Evolutionary conservation across 768 basidiomycete genomes (phyloP), one percentile per base, ranked within the genome.

Genomic region (Termitomyces sp.): DNA sequence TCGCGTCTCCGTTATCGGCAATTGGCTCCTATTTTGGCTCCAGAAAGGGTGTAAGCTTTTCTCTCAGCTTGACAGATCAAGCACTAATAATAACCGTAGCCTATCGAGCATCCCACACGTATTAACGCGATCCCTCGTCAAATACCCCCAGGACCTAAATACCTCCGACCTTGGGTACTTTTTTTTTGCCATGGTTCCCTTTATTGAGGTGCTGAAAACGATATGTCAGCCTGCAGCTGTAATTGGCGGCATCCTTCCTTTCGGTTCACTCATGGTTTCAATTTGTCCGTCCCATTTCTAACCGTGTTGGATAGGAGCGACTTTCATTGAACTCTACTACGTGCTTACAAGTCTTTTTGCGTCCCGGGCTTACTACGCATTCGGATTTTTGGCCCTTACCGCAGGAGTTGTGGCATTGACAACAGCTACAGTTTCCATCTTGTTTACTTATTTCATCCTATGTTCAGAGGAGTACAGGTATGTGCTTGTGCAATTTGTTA

Each of bases 41-140:
- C 28, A 89, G 85, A 70, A 91, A 93, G 66, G 95, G 95, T 16
- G 92, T 95, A 73, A 56, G 87, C 69, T 30, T 35, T 52, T 20
- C 33, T 23, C 20, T 40, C 23, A 55, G 40, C 48, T 20, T 50
- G 7, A 35, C 28, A 14, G 5, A n/a, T 41, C 10, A 35, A 55
- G 8, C 9, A 54, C 12, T 47, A 48, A 46, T 23, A n/a, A 16
- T n/a, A 20, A 23, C 16, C 55, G 4, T 62, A 95, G 92, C 78
- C 75, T 32, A 72, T 97, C 57, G 72, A 77, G n/a, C 84, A 94
- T 68, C 95, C 95, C 12, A 90, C 93, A 41, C 80, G 95, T 60
- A 91, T 95, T 33, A 93, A 96, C 64, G 89, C 85, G 58, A 98
- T 98, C 58, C 96, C 96, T 14, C 83, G 95, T n/a, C 96, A 98